Evolutionary conservation across 441 rosid species (phyloP).

Genomic region (Adansonia gregorii): DNA sequence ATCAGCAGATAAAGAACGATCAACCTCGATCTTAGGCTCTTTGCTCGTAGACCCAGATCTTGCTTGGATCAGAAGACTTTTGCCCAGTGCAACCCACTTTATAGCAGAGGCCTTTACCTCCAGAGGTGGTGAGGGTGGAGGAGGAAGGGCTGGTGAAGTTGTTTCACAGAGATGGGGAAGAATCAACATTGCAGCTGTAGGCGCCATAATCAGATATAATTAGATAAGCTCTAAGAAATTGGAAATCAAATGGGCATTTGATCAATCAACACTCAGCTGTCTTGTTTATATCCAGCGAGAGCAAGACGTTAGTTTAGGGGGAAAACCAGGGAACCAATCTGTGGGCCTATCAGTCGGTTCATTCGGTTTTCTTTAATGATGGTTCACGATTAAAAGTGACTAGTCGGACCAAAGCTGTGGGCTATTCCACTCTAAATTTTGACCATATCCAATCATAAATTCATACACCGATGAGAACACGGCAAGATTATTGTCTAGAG

Average conservation of each 20-base stretch:
- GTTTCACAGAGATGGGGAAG: constrained; percentile 27
- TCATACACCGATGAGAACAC: no score
- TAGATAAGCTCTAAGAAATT: not conserved
- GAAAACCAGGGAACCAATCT: constrained; percentile 9
- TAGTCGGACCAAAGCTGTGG: no score
- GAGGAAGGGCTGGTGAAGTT: constrained; percentile 18
- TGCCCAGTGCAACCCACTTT: constrained; percentile 27
- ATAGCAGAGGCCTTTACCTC: constrained; percentile 15
- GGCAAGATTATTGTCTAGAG: no score
- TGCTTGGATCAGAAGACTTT: constrained; percentile 11
- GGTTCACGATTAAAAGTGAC: no score
- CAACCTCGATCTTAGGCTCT: constrained; percentile 23
- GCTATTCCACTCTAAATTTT: not conserved
- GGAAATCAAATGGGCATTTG: not conserved
- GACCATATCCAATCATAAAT: not conserved
- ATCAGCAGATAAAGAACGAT: constrained; percentile 27
- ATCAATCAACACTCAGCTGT: not conserved
- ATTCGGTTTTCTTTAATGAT: no score
- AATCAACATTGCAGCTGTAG: constrained; percentile 60
- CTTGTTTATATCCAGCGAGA: not conserved
- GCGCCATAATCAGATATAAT: constrained; percentile 40
- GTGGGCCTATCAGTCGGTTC: constrained; percentile 23
- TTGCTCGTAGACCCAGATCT: constrained; percentile 15
- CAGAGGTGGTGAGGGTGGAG: constrained; percentile 1
- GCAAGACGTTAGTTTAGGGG: not conserved